Evolutionary conservation across 805 yeast species (phyloP).

Genomic region (Ogataea salicorniae): DNA sequence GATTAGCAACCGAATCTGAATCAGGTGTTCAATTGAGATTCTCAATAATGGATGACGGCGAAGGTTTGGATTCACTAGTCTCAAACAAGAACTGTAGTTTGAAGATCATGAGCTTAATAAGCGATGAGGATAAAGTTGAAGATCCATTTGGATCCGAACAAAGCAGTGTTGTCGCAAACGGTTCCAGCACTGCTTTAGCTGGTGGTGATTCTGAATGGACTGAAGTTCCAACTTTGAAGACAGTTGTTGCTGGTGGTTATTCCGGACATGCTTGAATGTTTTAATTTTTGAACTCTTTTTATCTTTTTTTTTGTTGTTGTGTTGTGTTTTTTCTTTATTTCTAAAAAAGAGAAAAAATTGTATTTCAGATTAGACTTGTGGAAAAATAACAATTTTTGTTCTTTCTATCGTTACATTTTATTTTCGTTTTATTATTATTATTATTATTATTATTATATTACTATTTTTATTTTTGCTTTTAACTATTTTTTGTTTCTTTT

Average conservation of each 20-base stretch:
- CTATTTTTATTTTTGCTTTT: too few relatives aligned
- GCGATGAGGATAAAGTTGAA: constrained; percentile 20
- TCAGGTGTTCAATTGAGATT: constrained; percentile 72
- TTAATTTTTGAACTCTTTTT: too few relatives aligned
- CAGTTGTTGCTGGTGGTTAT: constrained; percentile 46
- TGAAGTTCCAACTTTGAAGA: constrained; percentile 40
- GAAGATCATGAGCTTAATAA: neutral
- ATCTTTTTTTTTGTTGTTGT: neutral
- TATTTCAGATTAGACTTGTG: too few relatives aligned
- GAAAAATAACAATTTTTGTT: too few relatives aligned
- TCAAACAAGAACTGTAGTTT: constrained; percentile 35
- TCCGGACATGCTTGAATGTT: constrained; percentile 31
- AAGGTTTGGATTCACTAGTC: neutral
- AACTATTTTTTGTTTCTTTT: neutral
- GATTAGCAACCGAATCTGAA: constrained; percentile 63
- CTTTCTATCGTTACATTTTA: too few relatives aligned
- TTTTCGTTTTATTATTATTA: too few relatives aligned
- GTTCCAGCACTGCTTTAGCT: constrained; percentile 1
- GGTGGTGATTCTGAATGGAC: constrained; percentile 22
- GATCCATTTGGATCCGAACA: constrained; percentile 33
- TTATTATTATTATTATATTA: too few relatives aligned
- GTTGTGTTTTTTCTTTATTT: neutral
- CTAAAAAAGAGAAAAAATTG: too few relatives aligned
- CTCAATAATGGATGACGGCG: constrained; percentile 27
- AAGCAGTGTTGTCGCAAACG: neutral